These are phyloP conservation scores for Ambrosia artemisiifolia DNA, from an alignment of 129 eudicot species.

Conservation along the genomic window DNA sequence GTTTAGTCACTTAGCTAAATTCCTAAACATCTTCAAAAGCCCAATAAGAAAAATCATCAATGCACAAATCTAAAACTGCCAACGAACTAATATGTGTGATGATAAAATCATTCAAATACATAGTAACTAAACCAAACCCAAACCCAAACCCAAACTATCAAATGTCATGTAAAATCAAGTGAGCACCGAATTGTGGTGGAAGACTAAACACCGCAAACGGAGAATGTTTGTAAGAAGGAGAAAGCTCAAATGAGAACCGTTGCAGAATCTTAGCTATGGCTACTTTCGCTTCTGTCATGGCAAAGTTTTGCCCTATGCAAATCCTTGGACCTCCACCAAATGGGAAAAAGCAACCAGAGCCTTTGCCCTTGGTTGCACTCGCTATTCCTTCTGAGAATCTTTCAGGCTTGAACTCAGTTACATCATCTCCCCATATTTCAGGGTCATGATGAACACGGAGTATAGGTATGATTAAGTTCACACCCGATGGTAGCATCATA, in stretches of 20 bases:
- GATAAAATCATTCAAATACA: background rate
- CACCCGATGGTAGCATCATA: background rate
- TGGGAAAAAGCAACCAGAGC: slow-evolving; percentile 29
- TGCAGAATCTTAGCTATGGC: slow-evolving; percentile 42
- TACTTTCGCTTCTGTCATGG: slow-evolving; percentile 38
- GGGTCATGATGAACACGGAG: slow-evolving; percentile 8
- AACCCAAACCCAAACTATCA: background rate
- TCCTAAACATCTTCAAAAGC: too few species aligned
- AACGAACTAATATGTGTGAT: too few species aligned
- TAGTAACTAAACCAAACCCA: background rate
- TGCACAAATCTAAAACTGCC: too few species aligned
- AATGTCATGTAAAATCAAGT: background rate
- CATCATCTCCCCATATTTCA: slow-evolving; percentile 8
- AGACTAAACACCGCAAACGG: slow-evolving; percentile 25
- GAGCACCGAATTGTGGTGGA: slow-evolving; percentile 31
- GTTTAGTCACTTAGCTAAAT: too few species aligned
- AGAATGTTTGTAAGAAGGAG: slow-evolving; percentile 47
- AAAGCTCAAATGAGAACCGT: slow-evolving; percentile 35
- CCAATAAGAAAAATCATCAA: too few species aligned
- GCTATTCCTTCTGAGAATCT: slow-evolving; percentile 38
- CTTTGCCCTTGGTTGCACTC: slow-evolving; percentile 28
- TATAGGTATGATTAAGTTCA: slow-evolving; percentile 7
- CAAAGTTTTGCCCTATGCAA: slow-evolving; percentile 49
- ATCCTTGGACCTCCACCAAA: slow-evolving; percentile 44
- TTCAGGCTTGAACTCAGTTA: slow-evolving; percentile 26